phyloP scores from a whole-genome alignment of 2,329 filamentous ascomycete species.

The Claviceps sorghi region DNA sequence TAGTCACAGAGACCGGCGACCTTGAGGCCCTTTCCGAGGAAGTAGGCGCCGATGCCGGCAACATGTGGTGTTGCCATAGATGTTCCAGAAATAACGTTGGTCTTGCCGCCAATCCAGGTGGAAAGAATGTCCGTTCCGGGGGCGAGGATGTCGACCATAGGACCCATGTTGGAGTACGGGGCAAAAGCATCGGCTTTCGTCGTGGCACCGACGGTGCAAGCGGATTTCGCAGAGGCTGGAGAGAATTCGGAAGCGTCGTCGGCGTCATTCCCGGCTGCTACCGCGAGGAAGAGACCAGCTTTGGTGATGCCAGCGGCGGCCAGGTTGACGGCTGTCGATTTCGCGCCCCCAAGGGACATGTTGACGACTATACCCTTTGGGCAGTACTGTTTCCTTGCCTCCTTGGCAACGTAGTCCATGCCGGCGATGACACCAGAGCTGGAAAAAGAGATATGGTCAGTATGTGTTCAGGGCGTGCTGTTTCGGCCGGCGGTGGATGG shows the following conservation, averaged over 20 bases:
- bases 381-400: slow-evolving; percentile 22
- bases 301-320: slow-evolving; percentile 29
- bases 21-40: slow-evolving; percentile 26
- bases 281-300: slow-evolving; percentile 34
- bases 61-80: slow-evolving; percentile 28
- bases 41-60: slow-evolving; percentile 26
- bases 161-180: slow-evolving; percentile 36
- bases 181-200: slow-evolving; percentile 22
- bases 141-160: slow-evolving; percentile 32
- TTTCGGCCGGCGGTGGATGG: not conserved
- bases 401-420: slow-evolving; percentile 26
- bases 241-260: slow-evolving; percentile 28
- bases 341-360: slow-evolving; percentile 39
- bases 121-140: slow-evolving; percentile 31
- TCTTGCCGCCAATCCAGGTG: slow-evolving; percentile 27
- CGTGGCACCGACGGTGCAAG: slow-evolving; percentile 36
- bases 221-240: slow-evolving; percentile 27
- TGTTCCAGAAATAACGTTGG: slow-evolving; percentile 26
- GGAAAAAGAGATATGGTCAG: not conserved
- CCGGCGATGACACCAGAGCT: slow-evolving; percentile 28
- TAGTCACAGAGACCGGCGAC: slow-evolving; percentile 32
- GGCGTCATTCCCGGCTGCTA: slow-evolving; percentile 39
- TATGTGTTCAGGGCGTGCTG: not conserved
- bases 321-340: slow-evolving; percentile 30
- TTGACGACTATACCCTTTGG: slow-evolving; percentile 32